phyloP scores from a whole-genome alignment of 2,329 filamentous ascomycete genomes.

The Allantophomopsis cytisporea region DNA sequence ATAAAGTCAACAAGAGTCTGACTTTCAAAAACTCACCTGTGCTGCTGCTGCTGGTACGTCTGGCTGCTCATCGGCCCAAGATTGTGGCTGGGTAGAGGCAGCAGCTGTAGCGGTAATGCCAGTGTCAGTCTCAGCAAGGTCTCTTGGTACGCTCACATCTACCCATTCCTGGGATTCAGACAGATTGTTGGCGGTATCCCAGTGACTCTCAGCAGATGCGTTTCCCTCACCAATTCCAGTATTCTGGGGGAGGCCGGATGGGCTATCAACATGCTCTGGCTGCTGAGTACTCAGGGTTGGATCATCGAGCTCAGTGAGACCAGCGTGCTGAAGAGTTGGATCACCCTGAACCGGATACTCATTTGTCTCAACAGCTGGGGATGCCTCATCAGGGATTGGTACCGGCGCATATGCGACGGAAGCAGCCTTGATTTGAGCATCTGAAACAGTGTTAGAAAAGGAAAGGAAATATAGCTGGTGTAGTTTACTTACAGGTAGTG shows the following conservation, averaged over 20 bases:
- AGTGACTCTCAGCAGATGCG: constrained; percentile 50
- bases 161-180: constrained; percentile 21
- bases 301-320: constrained; percentile 51
- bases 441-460: constrained; percentile 22
- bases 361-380: constrained; percentile 19
- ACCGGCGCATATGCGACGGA: constrained; percentile 35
- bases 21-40: constrained; percentile 23
- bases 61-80: constrained; percentile 73
- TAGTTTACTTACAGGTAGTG: constrained; percentile 51
- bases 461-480: too few relatives aligned
- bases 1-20: constrained; percentile 7
- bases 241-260: constrained; percentile 30
- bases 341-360: constrained; percentile 36
- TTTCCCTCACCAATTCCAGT: constrained; percentile 37
- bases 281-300: constrained; percentile 27
- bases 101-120: constrained; percentile 42
- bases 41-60: constrained; percentile 23
- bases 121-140: constrained; percentile 62
- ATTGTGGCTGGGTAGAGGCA: constrained; percentile 43
- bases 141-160: constrained; percentile 62
- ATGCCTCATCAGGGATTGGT: constrained; percentile 18
- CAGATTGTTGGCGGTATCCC: constrained; percentile 33
- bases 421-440: constrained; percentile 42
- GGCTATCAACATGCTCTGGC: constrained; percentile 20
- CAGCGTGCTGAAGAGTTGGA: constrained; percentile 52